Base-by-base conservation (phyloP, 78 protist species). In the Emiliania huxleyi region DNA sequence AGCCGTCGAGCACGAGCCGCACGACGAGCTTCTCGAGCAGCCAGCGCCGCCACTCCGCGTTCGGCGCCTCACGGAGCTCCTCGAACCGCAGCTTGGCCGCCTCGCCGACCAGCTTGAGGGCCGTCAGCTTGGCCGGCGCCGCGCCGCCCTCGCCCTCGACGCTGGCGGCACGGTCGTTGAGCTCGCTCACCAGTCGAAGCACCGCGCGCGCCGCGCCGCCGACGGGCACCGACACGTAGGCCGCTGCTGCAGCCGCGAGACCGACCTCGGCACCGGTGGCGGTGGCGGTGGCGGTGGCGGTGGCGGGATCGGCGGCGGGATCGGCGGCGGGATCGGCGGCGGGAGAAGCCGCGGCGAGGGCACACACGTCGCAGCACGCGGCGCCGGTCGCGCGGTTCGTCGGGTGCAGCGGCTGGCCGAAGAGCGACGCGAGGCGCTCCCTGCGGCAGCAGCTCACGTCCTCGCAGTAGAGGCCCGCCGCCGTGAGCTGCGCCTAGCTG, bases 61-160 rank as follows among this genome's bases (percentile, higher is more conserved):
- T 52, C 62, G 62, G 62, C 15, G 62, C 8, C 15, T 52, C 15
- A 8, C 15, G 62, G 29, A 62, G 33, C 33, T 8, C 75, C 2
- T 26, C 75, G 8, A 62, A 62, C 46, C 11, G 26, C 49, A 8
- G 46, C 29, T 18, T 40, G 42, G 48, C 42, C 18, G 23, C 48
- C 42, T 77, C 18, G 0, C 3, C 85, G 33, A 77, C 85, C 2
- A 77, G 85, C 85, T 77, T 77, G 35, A 77, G 85, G 2, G 85
- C 85, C 8, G 85, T 77, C 29, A 77, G 85, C 48, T 77, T 35
- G 15, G 85, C 85, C 35, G 85, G 85, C 49, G 85, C 85, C 29
- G 48, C 46, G 42, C 85, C 85, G 69, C 69, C 21, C 33, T 55
- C 33, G 33, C 29, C 21, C 69, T 2, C 69, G 33, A 2, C 69